Base-by-base conservation (phyloP, 192 early-diverging fungal genomes). In the Podila epicladia region DNA sequence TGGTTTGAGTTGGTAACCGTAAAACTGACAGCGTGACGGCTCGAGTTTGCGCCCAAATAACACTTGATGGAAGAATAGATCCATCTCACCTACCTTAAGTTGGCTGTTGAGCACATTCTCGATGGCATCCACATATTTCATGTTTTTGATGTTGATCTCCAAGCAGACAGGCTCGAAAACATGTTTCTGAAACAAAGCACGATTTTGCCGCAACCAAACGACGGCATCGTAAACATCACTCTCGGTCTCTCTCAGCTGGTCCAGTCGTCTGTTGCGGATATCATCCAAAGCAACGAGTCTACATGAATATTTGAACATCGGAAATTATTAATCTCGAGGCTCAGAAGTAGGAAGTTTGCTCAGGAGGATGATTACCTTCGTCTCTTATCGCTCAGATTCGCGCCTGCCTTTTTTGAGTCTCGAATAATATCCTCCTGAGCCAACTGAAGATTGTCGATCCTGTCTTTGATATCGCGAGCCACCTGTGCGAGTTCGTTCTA, bases 111-210 rank as follows among this genome's bases (percentile, higher is more conserved):
- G 61, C 0, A 48, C 64, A 3, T 83, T 69, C 64, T 98, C 97
- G 15, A 98, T 65, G n/a, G 91, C 85, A 31, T 74, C 65, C 2
- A 92, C 92, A 70, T 89, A 91, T 7, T 68, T 72, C 33, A 83
- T 67, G 69, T 96, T 87, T 28, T 85, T 91, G 24, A 94, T 77
- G 35, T 93, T 91, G 13, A 96, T 84, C 62, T 93, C 91, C 28
- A 97, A 62, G 32, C 88, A 86, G 2, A 92, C 74, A 0, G 96
- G 97, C 17, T 89, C 87, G 82, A 90, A 94, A 9, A 98, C 90
- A 15, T 85, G 84, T 62, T 90, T 88, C 58, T 86, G 60, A 60
- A 98, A 97, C 70, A 74, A 11, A 13, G 75, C 45, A 24, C 84
- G 82, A 68, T 97, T 93, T 13, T 85, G 55, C 41, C 87, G 84